Conservation (phyloP, 352 stramenopile species). For the Phytophthora aleatoria region DNA sequence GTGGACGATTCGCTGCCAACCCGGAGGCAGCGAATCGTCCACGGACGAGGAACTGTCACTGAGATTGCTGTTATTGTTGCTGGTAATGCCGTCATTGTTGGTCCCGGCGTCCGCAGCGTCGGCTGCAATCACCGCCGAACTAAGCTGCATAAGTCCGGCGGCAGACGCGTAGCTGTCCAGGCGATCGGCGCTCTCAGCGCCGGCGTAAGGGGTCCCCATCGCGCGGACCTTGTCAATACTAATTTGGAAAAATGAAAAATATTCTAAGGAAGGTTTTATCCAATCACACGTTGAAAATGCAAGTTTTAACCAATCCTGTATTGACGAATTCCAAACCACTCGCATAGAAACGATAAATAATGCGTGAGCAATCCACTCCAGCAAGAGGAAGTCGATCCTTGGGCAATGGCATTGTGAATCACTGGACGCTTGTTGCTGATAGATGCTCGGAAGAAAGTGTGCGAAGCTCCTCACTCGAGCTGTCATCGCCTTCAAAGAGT, state of each 20-base stretch:
- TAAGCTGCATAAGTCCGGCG: conserved; percentile 58
- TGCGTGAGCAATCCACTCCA: conserved; percentile 26
- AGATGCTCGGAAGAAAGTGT: not conserved
- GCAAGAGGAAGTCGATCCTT: conserved; percentile 16
- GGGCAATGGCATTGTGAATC: not conserved
- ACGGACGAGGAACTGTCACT: conserved; percentile 4
- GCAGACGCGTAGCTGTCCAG: conserved; percentile 40
- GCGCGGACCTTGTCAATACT: conserved; percentile 16
- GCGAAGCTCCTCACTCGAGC: conserved; percentile 8
- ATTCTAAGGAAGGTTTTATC: not conserved
- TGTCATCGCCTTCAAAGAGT: conserved; percentile 2
- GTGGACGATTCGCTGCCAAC: conserved; percentile 70
- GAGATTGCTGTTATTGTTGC: conserved; percentile 1
- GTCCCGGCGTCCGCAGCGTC: conserved; percentile 3
- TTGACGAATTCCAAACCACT: conserved; percentile 3
- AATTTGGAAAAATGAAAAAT: not conserved
- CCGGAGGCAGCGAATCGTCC: conserved; percentile 52
- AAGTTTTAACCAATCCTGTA: conserved; percentile 11
- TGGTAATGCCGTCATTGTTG: conserved; percentile 6
- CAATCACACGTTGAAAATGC: not conserved
- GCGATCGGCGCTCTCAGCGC: conserved; percentile 10
- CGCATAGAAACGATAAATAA: conserved; percentile 17
- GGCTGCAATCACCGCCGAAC: conserved; percentile 40
- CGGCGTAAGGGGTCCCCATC: conserved; percentile 20
- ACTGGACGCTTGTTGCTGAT: conserved; percentile 3